These are phyloP conservation scores for Ceratocystis cubensis DNA, from an alignment of 2,329 filamentous ascomycete genomes.

Conservation along the genomic window DNA sequence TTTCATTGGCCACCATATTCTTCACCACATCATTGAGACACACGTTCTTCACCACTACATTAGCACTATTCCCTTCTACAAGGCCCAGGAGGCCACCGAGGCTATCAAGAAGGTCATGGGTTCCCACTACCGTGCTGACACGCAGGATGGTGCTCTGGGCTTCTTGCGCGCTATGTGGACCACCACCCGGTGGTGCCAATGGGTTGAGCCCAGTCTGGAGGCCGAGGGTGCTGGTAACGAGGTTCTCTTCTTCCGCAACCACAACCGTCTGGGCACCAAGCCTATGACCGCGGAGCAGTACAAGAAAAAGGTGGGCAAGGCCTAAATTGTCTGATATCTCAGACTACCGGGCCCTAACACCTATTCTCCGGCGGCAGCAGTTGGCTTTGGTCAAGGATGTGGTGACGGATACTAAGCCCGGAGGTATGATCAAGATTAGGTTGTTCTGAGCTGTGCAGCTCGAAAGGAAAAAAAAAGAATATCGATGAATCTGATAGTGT, in stretches of 20 bases:
- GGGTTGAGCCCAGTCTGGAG: conserved; percentile 83
- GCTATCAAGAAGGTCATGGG: conserved; percentile 95
- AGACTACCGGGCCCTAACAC: neutral
- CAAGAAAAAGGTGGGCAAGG: conserved; percentile 11
- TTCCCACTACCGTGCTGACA: conserved; percentile 79
- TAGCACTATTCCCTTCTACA: conserved; percentile 77
- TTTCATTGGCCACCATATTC: conserved; percentile 78
- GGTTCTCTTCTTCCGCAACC: conserved; percentile 90
- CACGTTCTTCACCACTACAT: conserved; percentile 98
- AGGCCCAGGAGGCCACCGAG: conserved; percentile 86
- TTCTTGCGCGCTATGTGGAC: conserved; percentile 78
- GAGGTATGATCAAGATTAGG: neutral
- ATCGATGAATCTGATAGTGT: conserved; percentile 3
- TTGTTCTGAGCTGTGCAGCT: too few relatives aligned
- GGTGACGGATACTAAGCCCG: neutral
- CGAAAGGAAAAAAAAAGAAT: neutral
- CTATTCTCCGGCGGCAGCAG: neutral
- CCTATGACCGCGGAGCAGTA: conserved; percentile 23
- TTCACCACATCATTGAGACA: conserved; percentile 95
- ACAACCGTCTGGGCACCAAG: conserved; percentile 64
- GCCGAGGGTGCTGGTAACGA: conserved; percentile 69
- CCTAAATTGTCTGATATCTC: conserved; percentile 2
- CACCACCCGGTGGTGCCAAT: conserved; percentile 79
- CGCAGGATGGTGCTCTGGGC: conserved; percentile 60
- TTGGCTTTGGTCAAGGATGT: neutral